A percentile compares a stretch with the other conserved stretches of the same genome.
Conservation (phyloP, 805 yeast species). For the Candida broadrunensis region DNA sequence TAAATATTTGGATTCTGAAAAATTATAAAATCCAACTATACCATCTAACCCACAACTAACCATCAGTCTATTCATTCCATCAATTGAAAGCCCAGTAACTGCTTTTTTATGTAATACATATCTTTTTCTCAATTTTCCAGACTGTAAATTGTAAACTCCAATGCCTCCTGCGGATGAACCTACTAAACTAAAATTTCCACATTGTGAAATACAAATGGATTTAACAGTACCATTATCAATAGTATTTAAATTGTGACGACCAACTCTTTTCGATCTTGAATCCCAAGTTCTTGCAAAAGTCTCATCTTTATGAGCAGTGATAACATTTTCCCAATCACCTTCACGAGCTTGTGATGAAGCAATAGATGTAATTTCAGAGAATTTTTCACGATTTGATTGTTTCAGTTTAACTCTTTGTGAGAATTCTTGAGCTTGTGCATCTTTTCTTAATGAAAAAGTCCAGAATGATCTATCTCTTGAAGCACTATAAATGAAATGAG, state of each 20-base stretch:
- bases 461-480: conserved; percentile 85
- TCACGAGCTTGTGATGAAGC: conserved; percentile 73
- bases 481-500: conserved; percentile 84
- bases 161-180: conserved; percentile 88
- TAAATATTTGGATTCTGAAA: conserved; percentile 63
- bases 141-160: conserved; percentile 84
- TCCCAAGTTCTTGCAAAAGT: conserved; percentile 89
- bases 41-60: conserved; percentile 91
- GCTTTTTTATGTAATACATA: conserved; percentile 71
- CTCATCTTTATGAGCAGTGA: conserved; percentile 86
- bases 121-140: conserved; percentile 76
- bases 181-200: conserved; percentile 93
- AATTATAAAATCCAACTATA: conserved; percentile 80
- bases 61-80: conserved; percentile 86
- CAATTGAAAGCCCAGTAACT: conserved; percentile 85
- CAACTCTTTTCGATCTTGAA: conserved; percentile 72
- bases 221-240: conserved; percentile 77
- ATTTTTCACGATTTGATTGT: conserved; percentile 56
- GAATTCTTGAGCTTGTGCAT: conserved; percentile 92
- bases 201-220: conserved; percentile 75
- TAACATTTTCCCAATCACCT: conserved; percentile 90
- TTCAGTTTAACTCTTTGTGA: conserved; percentile 63
- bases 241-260: conserved; percentile 66
- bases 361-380: conserved; percentile 70
- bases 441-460: conserved; percentile 90